phyloP scores from a whole-genome alignment of 345 rosid species.

The Laguncularia racemosa region DNA sequence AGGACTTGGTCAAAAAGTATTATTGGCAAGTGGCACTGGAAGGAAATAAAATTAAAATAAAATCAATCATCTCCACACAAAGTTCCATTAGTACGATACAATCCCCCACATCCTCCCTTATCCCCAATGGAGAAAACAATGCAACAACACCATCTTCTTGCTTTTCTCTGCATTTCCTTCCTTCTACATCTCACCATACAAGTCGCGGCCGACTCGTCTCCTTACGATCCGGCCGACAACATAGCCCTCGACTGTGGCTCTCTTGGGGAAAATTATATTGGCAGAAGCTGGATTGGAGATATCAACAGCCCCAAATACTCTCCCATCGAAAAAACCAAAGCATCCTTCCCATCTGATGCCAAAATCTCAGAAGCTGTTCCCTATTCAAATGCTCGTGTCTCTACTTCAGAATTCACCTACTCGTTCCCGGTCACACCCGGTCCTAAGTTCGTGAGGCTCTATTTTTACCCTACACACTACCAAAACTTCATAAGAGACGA shows the following conservation, averaged over 20 bases:
- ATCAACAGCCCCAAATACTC: conserved; percentile 1
- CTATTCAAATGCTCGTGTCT: conserved; percentile 13
- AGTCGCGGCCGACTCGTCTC: not conserved
- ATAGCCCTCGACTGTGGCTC: conserved; percentile 10
- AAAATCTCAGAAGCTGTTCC: too few species aligned
- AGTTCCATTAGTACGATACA: too few species aligned
- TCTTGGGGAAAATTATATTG: not conserved
- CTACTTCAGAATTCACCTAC: conserved; percentile 20
- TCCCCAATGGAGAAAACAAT: too few species aligned
- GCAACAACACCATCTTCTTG: not conserved
- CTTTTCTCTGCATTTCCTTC: not conserved
- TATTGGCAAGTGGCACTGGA: too few species aligned
- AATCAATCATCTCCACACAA: too few species aligned
- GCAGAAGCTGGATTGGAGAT: conserved; percentile 5
- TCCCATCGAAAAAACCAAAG: not conserved
- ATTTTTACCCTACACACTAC: conserved; percentile 12
- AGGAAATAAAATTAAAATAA: too few species aligned
- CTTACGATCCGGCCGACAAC: not conserved
- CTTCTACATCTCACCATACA: not conserved
- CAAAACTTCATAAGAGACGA: not conserved
- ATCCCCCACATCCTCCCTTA: too few species aligned
- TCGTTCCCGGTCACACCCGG: conserved; percentile 13
- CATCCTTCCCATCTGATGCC: not conserved
- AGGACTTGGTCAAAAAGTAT: too few species aligned
- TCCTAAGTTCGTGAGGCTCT: conserved; percentile 17